Percentiles rank a stretch among this genome's conserved stretches.
Conservation (phyloP, 1,284 basidiomycete genomes). For the Nidula niveotomentosa region DNA sequence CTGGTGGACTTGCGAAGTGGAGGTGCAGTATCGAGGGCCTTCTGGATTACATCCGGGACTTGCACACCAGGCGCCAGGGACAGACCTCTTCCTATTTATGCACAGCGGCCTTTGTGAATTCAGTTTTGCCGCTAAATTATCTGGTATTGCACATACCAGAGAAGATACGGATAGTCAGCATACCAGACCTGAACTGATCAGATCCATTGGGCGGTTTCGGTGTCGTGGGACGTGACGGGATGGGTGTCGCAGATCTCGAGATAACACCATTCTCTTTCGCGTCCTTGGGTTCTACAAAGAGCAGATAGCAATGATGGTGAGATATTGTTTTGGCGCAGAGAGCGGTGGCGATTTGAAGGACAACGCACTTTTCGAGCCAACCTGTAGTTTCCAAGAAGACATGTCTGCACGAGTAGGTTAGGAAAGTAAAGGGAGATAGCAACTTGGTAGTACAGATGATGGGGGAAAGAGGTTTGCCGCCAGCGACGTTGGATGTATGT, state of each 20-base stretch:
- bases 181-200: constrained; percentile 74
- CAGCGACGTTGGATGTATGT: constrained; percentile 10
- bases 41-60: constrained; percentile 86
- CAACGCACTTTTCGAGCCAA: constrained; percentile 34
- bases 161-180: constrained; percentile 87
- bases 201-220: constrained; percentile 59
- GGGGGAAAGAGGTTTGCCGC: constrained; percentile 5
- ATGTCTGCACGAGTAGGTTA: background rate
- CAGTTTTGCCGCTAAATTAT: background rate
- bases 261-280: constrained; percentile 61
- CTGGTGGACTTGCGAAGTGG: constrained; percentile 54
- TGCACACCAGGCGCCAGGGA: constrained; percentile 71
- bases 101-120: background rate
- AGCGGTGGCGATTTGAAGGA: constrained; percentile 3
- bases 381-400: constrained; percentile 23
- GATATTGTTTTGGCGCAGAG: background rate
- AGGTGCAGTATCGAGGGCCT: constrained; percentile 65
- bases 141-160: constrained; percentile 53
- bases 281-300: constrained; percentile 60
- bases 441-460: constrained; percentile 8
- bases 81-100: constrained; percentile 63
- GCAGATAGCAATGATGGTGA: background rate
- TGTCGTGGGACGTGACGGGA: constrained; percentile 69
- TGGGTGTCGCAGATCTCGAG: constrained; percentile 74
- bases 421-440: background rate